Evolutionary conservation across 2,329 filamentous ascomycete species (phyloP).

Genomic region (Alternaria alternata): DNA sequence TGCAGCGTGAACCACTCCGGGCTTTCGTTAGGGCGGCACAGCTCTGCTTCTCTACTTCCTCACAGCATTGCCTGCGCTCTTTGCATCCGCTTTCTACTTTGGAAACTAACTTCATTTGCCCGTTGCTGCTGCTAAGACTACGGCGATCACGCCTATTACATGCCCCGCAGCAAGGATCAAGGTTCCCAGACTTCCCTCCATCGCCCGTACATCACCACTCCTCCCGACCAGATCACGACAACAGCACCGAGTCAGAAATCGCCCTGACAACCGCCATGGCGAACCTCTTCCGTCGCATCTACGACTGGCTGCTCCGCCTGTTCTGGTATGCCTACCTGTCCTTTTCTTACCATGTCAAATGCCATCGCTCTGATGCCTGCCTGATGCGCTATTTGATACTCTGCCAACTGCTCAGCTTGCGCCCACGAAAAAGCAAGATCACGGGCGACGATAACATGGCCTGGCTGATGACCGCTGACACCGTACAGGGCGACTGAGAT

Average conservation of each 20-base stretch:
- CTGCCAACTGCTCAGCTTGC: slow-evolving; percentile 25
- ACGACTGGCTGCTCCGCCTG: slow-evolving; percentile 97
- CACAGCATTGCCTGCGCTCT: slow-evolving; percentile 24
- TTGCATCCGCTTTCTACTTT: slow-evolving; percentile 30
- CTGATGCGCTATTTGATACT: slow-evolving; percentile 41
- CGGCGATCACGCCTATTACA: slow-evolving; percentile 40
- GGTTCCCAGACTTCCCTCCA: slow-evolving; percentile 44
- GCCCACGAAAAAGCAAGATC: slow-evolving; percentile 30
- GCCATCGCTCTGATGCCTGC: slow-evolving; percentile 35
- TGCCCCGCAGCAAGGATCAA: slow-evolving; percentile 49
- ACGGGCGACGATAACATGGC: slow-evolving; percentile 15
- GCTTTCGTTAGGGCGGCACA: slow-evolving; percentile 42
- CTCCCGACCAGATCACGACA: slow-evolving; percentile 32
- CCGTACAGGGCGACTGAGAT: slow-evolving; percentile 89
- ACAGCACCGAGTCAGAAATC: slow-evolving; percentile 47
- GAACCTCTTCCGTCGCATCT: slow-evolving; percentile 89
- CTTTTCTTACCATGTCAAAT: slow-evolving; percentile 16
- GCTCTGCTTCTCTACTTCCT: slow-evolving; percentile 28
- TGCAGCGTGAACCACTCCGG: slow-evolving; percentile 31
- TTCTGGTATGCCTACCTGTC: slow-evolving; percentile 77
- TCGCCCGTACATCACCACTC: slow-evolving; percentile 39
- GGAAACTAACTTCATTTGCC: slow-evolving; percentile 32
- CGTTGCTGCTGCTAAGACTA: slow-evolving; percentile 32
- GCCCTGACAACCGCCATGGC: slow-evolving; percentile 68
- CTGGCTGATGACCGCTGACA: slow-evolving; percentile 32